These are phyloP conservation scores for Cladophialophora psammophila DNA, from an alignment of 2,329 filamentous ascomycete species.

Conservation along the genomic window DNA sequence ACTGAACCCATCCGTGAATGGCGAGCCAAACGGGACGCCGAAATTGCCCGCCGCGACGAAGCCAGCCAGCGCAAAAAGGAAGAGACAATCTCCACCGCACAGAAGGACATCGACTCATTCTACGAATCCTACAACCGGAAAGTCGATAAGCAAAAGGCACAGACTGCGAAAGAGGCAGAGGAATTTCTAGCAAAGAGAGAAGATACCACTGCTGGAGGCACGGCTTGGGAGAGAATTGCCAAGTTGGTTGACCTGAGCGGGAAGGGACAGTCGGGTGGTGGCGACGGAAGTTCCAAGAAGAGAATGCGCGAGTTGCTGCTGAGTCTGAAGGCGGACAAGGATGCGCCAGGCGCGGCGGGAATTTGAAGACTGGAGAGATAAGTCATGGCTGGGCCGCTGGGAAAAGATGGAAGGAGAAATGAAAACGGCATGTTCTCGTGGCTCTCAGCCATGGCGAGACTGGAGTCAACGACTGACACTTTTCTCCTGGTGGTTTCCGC, in stretches of 20 bases:
- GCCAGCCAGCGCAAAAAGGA: constrained; percentile 82
- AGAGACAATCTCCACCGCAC: constrained; percentile 86
- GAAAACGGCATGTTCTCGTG: background rate
- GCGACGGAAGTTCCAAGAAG: constrained; percentile 90
- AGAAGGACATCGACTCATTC: constrained; percentile 96
- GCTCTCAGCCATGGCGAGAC: background rate
- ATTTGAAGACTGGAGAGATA: constrained; percentile 42
- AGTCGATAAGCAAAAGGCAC: constrained; percentile 89
- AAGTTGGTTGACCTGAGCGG: constrained; percentile 98
- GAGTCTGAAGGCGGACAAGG: constrained; percentile 91
- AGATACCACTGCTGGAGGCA: constrained; percentile 92
- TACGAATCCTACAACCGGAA: constrained; percentile 99
- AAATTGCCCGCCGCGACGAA: constrained; percentile 82
- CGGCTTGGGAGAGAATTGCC: constrained; percentile 97
- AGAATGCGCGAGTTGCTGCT: constrained; percentile 91
- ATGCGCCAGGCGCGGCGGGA: constrained; percentile 69
- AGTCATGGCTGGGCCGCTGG: background rate
- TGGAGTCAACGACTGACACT: background rate
- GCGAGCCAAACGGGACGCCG: constrained; percentile 86
- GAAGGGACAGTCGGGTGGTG: constrained; percentile 83
- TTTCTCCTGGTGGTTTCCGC: background rate
- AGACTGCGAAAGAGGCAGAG: constrained; percentile 90
- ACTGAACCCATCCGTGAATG: constrained; percentile 68
- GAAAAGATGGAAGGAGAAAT: background rate
- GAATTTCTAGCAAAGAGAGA: constrained; percentile 88